Percentiles rank a stretch among this genome's conserved stretches.
Evolutionary conservation across 2,329 filamentous ascomycete species (phyloP).

Genomic region (Fonsecaea nubica): DNA sequence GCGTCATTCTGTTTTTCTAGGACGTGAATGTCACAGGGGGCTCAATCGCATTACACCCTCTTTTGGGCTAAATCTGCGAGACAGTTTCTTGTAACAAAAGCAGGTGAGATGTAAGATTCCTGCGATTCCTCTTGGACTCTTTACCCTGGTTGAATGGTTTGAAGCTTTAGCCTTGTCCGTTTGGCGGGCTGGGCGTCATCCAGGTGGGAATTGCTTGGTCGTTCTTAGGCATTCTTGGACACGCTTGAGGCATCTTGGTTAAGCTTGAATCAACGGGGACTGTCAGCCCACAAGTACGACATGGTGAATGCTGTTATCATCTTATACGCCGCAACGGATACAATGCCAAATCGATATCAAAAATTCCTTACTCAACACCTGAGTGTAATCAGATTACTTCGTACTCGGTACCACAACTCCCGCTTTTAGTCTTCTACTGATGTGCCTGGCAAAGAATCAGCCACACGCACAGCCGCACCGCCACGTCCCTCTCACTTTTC

Average conservation of each 20-base stretch:
- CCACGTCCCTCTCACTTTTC: neutral
- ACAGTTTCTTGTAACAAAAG: neutral
- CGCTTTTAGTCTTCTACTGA: neutral
- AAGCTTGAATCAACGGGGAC: slow-evolving; percentile 16
- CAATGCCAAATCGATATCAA: neutral
- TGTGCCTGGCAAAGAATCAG: neutral
- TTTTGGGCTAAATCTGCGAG: neutral
- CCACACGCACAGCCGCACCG: slow-evolving; percentile 3
- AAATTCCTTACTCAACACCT: neutral
- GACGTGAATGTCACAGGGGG: neutral
- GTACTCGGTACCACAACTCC: neutral
- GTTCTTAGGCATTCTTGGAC: slow-evolving; percentile 20
- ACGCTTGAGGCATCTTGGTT: slow-evolving; percentile 19
- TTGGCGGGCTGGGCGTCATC: slow-evolving; percentile 9
- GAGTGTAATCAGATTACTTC: neutral
- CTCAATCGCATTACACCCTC: neutral
- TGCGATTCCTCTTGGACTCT: neutral
- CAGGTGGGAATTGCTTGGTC: slow-evolving; percentile 19
- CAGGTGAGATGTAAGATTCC: neutral
- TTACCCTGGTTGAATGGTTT: neutral
- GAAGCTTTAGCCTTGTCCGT: slow-evolving; percentile 1
- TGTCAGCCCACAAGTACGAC: neutral
- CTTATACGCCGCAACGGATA: neutral
- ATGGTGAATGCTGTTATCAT: neutral
- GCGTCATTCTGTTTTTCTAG: neutral